A percentile compares a stretch with the other conserved stretches of the same genome.
phyloP scores from a whole-genome alignment of 805 yeast species.

The Candida patagonica region DNA sequence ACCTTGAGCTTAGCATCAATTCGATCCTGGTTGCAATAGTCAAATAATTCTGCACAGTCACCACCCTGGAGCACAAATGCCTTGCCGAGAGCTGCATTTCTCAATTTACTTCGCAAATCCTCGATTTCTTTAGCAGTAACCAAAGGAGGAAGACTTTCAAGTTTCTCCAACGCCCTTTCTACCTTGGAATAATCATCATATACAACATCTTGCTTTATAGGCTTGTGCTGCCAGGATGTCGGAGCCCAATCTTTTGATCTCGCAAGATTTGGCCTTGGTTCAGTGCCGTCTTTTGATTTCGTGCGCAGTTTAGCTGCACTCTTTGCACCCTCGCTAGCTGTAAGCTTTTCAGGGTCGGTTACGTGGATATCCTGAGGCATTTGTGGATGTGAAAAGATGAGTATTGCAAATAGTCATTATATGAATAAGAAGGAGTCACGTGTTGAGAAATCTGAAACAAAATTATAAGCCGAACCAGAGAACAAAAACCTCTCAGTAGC shows the following conservation, averaged over 20 bases:
- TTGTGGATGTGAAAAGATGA: neutral
- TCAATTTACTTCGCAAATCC: conserved; percentile 25
- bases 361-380: conserved; percentile 3
- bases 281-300: conserved; percentile 21
- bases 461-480: too few relatives aligned
- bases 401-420: too few relatives aligned
- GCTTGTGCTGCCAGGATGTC: conserved; percentile 35
- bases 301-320: conserved; percentile 32
- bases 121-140: conserved; percentile 33
- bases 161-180: conserved; percentile 32
- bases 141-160: conserved; percentile 34
- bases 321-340: conserved; percentile 30
- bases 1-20: conserved; percentile 35
- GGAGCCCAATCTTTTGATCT: conserved; percentile 27
- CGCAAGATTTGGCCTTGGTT: conserved; percentile 8
- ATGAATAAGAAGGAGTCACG: too few relatives aligned
- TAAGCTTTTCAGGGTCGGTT: conserved; percentile 28
- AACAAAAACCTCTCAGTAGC: too few relatives aligned
- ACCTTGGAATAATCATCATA: conserved; percentile 31
- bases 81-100: conserved; percentile 34
- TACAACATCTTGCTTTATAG: conserved; percentile 35
- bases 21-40: conserved; percentile 32
- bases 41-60: conserved; percentile 37
- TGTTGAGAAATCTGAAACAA: too few relatives aligned
- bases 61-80: conserved; percentile 38